Evolutionary conservation across 768 basidiomycete species (phyloP).

Genomic region (Lyophyllum shimeji): DNA sequence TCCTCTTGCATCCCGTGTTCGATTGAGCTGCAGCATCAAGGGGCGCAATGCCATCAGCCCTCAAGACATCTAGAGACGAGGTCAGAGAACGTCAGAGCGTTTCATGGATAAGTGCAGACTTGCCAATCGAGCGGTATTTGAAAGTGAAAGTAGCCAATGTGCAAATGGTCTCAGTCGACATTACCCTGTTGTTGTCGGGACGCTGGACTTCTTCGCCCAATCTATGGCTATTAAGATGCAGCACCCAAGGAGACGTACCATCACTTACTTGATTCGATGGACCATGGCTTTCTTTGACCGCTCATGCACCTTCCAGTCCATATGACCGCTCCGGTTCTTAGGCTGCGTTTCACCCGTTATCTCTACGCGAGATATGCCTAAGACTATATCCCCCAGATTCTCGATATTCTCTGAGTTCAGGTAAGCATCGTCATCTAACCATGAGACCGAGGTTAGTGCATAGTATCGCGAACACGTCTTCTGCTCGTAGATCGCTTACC

Average conservation of each 20-base stretch:
- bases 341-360: neutral
- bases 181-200: no score
- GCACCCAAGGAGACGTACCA: neutral
- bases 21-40: neutral
- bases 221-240: neutral
- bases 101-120: neutral
- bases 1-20: no score
- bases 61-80: neutral
- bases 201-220: neutral
- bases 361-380: neutral
- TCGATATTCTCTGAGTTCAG: neutral
- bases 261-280: conserved; percentile 3
- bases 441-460: no score
- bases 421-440: conserved; percentile 6
- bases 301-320: conserved; percentile 3
- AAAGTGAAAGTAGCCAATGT: conserved; percentile 5
- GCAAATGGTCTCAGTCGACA: neutral
- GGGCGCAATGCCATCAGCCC: conserved; percentile 1
- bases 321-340: no score
- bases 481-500: no score
- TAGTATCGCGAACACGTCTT: no score
- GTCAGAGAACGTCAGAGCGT: neutral
- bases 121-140: conserved; percentile 20
- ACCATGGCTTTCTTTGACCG: conserved; percentile 8
- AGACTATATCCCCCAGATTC: neutral